Percentiles rank a stretch among this genome's conserved stretches.
Conservation (phyloP, 2,329 filamentous ascomycete genomes). For the Hypomyces rosellus region DNA sequence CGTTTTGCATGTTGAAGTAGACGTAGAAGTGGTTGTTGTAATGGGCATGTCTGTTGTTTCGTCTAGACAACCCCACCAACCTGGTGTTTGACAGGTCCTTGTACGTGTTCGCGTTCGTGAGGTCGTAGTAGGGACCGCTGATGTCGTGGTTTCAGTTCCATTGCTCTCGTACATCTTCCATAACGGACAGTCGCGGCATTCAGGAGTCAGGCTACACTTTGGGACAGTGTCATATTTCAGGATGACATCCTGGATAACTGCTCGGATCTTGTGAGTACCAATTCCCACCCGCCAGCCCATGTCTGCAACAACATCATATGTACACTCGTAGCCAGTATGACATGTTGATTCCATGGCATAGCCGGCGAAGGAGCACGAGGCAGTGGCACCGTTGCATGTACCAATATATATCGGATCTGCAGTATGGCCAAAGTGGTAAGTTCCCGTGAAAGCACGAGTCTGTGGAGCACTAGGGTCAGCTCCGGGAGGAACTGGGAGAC, state of each 20-base stretch:
- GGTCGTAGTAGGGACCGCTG: conserved; percentile 49
- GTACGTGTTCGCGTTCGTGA: conserved; percentile 71
- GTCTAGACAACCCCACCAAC: conserved; percentile 82
- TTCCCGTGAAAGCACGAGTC: conserved; percentile 63
- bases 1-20: conserved; percentile 50
- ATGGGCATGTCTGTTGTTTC: conserved; percentile 47
- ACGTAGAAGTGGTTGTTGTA: conserved; percentile 35
- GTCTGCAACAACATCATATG: conserved; percentile 87
- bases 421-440: conserved; percentile 90
- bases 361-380: conserved; percentile 82
- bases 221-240: conserved; percentile 77
- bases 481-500: conserved; percentile 78
- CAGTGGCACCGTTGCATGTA: conserved; percentile 83
- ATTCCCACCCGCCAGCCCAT: conserved; percentile 89
- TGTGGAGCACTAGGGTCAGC: conserved; percentile 66
- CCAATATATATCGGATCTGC: conserved; percentile 95
- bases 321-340: conserved; percentile 80
- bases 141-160: conserved; percentile 68
- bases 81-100: conserved; percentile 81
- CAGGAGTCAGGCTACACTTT: conserved; percentile 64
- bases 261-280: conserved; percentile 83
- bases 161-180: conserved; percentile 98
- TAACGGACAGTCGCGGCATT: conserved; percentile 81
- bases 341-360: conserved; percentile 94
- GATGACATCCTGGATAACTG: conserved; percentile 83